These are phyloP conservation scores for Hymenoscyphus fructigenus DNA, from an alignment of 2,329 filamentous ascomycete species.

Conservation along the genomic window DNA sequence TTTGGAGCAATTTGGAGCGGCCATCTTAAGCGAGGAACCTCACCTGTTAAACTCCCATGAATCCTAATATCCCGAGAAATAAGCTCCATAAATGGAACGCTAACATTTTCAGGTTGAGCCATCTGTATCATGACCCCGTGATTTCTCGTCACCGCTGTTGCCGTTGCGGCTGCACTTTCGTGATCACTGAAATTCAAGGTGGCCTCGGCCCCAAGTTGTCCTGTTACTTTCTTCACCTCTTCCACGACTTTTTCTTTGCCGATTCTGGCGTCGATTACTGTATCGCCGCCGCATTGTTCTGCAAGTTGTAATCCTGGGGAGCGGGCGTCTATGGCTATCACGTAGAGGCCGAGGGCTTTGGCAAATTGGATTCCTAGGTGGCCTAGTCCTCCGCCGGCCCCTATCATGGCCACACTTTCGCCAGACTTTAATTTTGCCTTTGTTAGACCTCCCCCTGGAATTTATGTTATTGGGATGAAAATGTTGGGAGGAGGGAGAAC, in stretches of 20 bases:
- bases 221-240: conserved; percentile 48
- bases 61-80: conserved; percentile 54
- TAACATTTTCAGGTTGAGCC: conserved; percentile 47
- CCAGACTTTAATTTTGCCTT: conserved; percentile 35
- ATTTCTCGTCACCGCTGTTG: conserved; percentile 57
- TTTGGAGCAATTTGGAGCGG: neutral
- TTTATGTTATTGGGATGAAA: neutral
- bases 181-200: conserved; percentile 56
- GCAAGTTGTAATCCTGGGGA: conserved; percentile 52
- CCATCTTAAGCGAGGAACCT: neutral
- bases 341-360: conserved; percentile 48
- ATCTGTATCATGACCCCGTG: conserved; percentile 59
- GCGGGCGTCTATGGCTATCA: conserved; percentile 53
- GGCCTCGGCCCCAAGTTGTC: conserved; percentile 49
- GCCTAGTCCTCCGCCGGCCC: conserved; percentile 52
- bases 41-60: conserved; percentile 43
- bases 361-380: conserved; percentile 53
- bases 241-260: conserved; percentile 48
- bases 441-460: conserved; percentile 39
- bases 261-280: conserved; percentile 51
- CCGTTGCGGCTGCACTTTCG: conserved; percentile 47
- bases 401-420: conserved; percentile 46
- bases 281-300: conserved; percentile 48
- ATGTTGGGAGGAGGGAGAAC: neutral
- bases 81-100: conserved; percentile 45